Evolutionary conservation across 1,284 basidiomycete species (phyloP).

Genomic region (Earliella scabrosa): DNA sequence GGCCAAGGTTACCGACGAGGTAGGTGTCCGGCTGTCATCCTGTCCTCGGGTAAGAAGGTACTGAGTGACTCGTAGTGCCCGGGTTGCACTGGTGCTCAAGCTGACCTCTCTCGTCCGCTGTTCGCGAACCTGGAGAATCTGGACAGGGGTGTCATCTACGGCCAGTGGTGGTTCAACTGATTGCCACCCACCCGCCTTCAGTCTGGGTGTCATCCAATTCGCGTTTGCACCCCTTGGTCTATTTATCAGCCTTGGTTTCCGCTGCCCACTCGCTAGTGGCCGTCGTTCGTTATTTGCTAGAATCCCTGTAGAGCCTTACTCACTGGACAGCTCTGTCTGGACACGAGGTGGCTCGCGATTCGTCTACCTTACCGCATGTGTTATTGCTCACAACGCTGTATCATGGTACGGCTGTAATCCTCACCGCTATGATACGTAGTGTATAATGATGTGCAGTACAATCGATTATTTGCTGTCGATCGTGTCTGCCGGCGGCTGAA

Average conservation of each 20-base stretch:
- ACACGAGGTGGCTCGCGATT: neutral
- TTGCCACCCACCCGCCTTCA: neutral
- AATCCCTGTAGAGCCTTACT: neutral
- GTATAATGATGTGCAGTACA: conserved; percentile 12
- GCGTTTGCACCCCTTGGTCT: neutral
- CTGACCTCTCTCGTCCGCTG: conserved; percentile 22
- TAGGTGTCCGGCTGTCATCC: neutral
- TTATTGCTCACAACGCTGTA: conserved; percentile 14
- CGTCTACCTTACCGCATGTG: conserved; percentile 13
- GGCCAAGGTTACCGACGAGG: conserved; percentile 25
- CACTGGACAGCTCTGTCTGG: neutral
- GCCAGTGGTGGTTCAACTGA: conserved; percentile 29
- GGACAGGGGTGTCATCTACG: conserved; percentile 33
- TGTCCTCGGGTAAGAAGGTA: conserved; percentile 29
- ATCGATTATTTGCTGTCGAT: too few relatives aligned
- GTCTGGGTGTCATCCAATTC: neutral
- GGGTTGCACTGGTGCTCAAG: conserved; percentile 13
- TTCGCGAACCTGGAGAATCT: conserved; percentile 28
- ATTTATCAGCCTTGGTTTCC: neutral
- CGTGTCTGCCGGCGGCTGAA: too few relatives aligned
- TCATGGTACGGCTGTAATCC: conserved; percentile 18
- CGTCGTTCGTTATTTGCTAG: conserved; percentile 10
- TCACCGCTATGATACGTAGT: conserved; percentile 7
- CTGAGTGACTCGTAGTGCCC: conserved; percentile 17
- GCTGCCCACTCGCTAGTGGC: neutral